Base-by-base conservation (phyloP, 2,329 filamentous ascomycete species). In the Bimuria novae-zelandiae region DNA sequence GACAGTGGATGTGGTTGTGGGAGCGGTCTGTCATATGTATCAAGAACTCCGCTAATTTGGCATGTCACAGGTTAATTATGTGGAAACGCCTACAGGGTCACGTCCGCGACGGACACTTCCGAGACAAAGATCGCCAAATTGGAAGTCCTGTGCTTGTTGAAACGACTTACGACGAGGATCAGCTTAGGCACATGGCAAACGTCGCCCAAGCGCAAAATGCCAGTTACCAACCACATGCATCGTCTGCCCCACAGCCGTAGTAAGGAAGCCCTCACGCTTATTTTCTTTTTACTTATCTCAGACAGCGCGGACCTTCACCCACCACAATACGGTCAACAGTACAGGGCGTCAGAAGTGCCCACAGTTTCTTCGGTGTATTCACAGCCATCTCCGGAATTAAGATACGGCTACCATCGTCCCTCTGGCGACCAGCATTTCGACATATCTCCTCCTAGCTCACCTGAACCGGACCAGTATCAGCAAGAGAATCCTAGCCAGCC, bases 321-420 rank as follows among this genome's bases (percentile, higher is more conserved):
- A n/a, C 65, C 64, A 12, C 52, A 58, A 21, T 61, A 64, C 41
- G 55, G 60, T 37, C 60, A 57, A 33, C 55, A 63, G 35, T 64
- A 67, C 32, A 63, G 61, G 48, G 55, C 55, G 2, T 69, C 69
- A 7, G 63, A 68, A 52, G 62, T 63, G 7, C 64, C 66, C 7
- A 69, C 70, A 32, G 63, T 67, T 19, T 87, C 86, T 27, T 88
- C 87, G 14, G 61, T 85, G 41, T 88, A 89, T 68, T 84, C 85
- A 40, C 80, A 83, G 67, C 79, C 77, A 39, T 83, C 79, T 55
- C 79, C 79, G 12, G 62, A 57, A 17, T 61, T 68, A 45, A 61
- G 55, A 48, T 58, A 63, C 54, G 54, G 65, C 21, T 62, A 51
- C 16, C 57, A 67, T 22, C 58, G 56, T n/a, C 48, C 59, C 11